Base-by-base conservation (phyloP, 208 protist species). In the Trypanosoma caninum region DNA sequence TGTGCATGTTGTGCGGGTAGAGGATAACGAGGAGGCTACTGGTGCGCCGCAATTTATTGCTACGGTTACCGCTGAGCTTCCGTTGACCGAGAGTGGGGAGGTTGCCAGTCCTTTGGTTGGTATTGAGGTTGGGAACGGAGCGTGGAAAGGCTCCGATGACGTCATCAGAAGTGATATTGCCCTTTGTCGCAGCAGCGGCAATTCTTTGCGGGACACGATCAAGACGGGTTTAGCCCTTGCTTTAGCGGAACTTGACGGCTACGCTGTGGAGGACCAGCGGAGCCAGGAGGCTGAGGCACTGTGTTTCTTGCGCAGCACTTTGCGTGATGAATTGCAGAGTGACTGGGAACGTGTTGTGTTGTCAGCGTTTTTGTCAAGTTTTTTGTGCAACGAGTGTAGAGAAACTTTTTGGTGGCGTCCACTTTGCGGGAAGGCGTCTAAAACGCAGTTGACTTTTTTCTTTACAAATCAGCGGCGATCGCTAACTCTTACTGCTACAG, bases 161-260 rank as follows among this genome's bases (percentile, higher is more conserved):
- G n/a, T n/a, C 13, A 56, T 53, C 18, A 23, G 20, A n/a, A 50
- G 69, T 46, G 64, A 72, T 46, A 44, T 80, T 28, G 73, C 69
- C 5, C 62, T 80, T 30, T 70, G 54, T 25, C 59, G 73, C 2
- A 54, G 74, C 18, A 67, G 48, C 59, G 44, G 61, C 8, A 9
- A 22, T 11, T 65, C 34, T 16, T 69, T 55, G 10, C 74, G 70
- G 9, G 68, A 81, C 34, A 71, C 78, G 1, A 59, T 84, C 11
- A 84, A 78, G 31, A 27, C 58, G 11, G 78, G 68, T 4, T 52
- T 74, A 27, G 65, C 52, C 11, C 60, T 70, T 2, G 69, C 78
- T 25, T 33, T 80, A 3, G 59, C 34, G 14, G 30, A 60, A 14
- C 45, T 84, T 4, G 66, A 80, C 46, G 52, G 34, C 2, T 30